These are phyloP conservation scores for Cicer judaicum DNA, from an alignment of 306 rosid species.

Conservation along the genomic window DNA sequence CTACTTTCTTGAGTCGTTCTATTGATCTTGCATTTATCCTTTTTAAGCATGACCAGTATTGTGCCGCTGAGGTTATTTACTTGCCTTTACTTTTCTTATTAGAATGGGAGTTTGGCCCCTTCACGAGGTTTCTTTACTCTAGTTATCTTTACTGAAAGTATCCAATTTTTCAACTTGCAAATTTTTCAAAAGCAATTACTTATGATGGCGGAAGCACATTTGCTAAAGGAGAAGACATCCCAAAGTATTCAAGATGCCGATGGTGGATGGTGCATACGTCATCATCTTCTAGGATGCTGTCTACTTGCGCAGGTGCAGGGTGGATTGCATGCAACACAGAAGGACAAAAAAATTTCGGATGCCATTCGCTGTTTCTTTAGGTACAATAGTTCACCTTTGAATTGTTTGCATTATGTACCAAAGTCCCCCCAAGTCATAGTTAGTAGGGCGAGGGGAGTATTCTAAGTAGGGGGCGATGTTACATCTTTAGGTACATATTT, in stretches of 20 bases:
- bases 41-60: constrained; percentile 82
- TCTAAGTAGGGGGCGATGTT: no score
- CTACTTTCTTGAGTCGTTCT: constrained; percentile 73
- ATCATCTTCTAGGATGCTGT: constrained; percentile 92
- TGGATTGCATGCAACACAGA: constrained; percentile 66
- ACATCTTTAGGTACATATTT: no score
- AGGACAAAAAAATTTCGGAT: constrained; percentile 78
- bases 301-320: constrained; percentile 82
- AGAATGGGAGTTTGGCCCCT: constrained; percentile 12
- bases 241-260: constrained; percentile 80
- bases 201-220: constrained; percentile 70
- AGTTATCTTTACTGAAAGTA: constrained; percentile 40
- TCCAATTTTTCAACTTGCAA: constrained; percentile 41
- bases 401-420: constrained; percentile 12
- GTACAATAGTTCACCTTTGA: constrained; percentile 47
- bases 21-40: constrained; percentile 80
- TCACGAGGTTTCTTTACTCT: constrained; percentile 7
- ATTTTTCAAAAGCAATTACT: constrained; percentile 68
- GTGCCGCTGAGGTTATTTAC: constrained; percentile 79
- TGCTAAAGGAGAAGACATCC: constrained; percentile 80
- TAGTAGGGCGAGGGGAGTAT: no score
- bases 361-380: constrained; percentile 93
- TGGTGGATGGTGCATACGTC: constrained; percentile 88
- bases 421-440: no score
- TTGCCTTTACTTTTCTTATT: constrained; percentile 33